A percentile compares a stretch with the other conserved stretches of the same genome.
phyloP scores from a whole-genome alignment of 331 rosid species.

The Pyracantha coccinea region DNA sequence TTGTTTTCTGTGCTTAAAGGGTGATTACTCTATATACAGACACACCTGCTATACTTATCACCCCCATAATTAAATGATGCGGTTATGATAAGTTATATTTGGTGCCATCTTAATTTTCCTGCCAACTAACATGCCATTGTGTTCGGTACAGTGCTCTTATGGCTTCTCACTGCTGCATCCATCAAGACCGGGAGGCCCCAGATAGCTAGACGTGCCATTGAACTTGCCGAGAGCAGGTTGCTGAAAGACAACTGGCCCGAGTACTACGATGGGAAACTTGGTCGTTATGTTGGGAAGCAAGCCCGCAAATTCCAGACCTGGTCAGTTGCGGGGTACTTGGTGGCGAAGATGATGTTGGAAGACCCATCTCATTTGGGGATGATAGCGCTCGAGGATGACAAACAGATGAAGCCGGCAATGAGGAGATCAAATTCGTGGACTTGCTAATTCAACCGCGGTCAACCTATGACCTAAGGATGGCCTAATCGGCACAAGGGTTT shows the following conservation, averaged over 20 bases:
- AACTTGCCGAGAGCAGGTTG: constrained; percentile 54
- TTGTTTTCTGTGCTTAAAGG: neutral
- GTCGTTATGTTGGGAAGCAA: constrained; percentile 67
- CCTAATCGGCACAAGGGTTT: neutral
- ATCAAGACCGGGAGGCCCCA: constrained; percentile 75
- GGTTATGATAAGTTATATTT: neutral
- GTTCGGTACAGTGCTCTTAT: constrained; percentile 43
- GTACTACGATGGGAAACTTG: constrained; percentile 59
- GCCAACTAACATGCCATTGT: neutral
- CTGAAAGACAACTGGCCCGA: constrained; percentile 68
- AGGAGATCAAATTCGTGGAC: constrained; percentile 72
- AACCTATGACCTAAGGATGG: neutral
- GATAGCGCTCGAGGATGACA: constrained; percentile 66
- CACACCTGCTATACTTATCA: neutral
- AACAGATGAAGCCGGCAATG: constrained; percentile 45
- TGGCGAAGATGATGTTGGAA: constrained; percentile 75
- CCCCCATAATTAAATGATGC: neutral
- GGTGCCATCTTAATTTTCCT: neutral
- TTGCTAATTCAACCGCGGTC: neutral
- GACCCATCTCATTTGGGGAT: constrained; percentile 66
- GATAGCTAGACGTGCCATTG: constrained; percentile 61
- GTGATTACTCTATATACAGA: neutral
- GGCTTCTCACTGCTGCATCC: constrained; percentile 64
- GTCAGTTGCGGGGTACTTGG: constrained; percentile 74
- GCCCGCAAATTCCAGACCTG: constrained; percentile 65